Percentiles rank a stretch among this genome's conserved stretches.
phyloP scores from a whole-genome alignment of 495 filamentous ascomycete genomes.

The Lophium mytilinum region DNA sequence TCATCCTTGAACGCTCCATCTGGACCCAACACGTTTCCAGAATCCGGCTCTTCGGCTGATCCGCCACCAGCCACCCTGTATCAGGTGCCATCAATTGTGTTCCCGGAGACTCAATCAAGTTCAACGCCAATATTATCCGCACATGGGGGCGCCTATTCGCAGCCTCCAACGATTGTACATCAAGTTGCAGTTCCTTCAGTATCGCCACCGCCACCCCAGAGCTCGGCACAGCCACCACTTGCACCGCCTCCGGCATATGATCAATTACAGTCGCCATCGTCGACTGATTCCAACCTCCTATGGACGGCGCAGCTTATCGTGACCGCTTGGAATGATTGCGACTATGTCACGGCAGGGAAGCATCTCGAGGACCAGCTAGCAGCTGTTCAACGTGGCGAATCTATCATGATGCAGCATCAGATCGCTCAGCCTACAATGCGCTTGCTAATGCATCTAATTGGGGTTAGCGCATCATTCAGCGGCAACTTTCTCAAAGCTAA shows the following conservation, averaged over 20 bases:
- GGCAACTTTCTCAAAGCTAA: slow-evolving; percentile 20
- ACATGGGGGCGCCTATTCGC: no score
- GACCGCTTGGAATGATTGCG: slow-evolving; percentile 8
- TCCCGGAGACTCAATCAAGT: no score
- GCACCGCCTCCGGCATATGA: neutral
- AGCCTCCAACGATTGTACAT: no score
- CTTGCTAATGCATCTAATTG: slow-evolving; percentile 12
- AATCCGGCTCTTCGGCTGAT: no score
- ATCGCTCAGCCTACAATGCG: slow-evolving; percentile 6
- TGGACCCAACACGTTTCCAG: no score
- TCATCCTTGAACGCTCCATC: no score
- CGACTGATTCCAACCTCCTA: neutral
- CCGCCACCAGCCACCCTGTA: no score
- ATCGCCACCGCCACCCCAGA: neutral
- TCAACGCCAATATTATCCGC: no score
- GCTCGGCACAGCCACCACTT: neutral
- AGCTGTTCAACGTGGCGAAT: slow-evolving; percentile 8
- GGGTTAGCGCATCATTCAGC: slow-evolving; percentile 12
- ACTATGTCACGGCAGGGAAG: slow-evolving; percentile 6
- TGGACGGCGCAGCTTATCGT: slow-evolving; percentile 10
- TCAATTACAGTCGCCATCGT: neutral
- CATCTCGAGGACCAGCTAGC: slow-evolving; percentile 11
- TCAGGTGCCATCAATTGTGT: no score
- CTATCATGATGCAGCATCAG: neutral
- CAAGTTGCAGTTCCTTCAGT: neutral